Conservation (phyloP, 129 eudicot species). For the Erigeron canadensis region DNA sequence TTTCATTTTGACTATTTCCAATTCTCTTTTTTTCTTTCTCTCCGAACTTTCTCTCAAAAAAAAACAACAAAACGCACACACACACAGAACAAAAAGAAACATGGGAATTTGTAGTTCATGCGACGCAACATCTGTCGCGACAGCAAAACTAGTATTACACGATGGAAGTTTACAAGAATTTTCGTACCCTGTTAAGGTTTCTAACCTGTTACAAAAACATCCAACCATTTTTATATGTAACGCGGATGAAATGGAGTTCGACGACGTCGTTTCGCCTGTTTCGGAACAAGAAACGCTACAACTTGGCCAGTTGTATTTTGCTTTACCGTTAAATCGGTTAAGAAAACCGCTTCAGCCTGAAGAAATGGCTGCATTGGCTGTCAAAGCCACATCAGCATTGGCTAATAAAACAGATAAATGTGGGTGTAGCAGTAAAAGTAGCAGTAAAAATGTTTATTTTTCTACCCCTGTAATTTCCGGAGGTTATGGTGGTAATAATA, state of each 20-base stretch:
- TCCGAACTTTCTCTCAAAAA: background rate
- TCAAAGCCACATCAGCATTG: slow-evolving; percentile 79
- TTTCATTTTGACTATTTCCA: slow-evolving; percentile 17
- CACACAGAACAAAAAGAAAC: background rate
- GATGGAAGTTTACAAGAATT: slow-evolving; percentile 75
- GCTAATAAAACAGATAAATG: slow-evolving; percentile 65
- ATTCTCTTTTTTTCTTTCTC: background rate
- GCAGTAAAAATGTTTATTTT: slow-evolving; percentile 15
- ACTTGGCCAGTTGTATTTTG: slow-evolving; percentile 72
- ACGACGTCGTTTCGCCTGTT: slow-evolving; percentile 63
- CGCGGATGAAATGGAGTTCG: slow-evolving; percentile 85
- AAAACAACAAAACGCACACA: background rate
- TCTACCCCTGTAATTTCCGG: slow-evolving; percentile 17
- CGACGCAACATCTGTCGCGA: slow-evolving; percentile 60
- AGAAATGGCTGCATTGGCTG: slow-evolving; percentile 96
- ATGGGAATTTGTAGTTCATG: slow-evolving; percentile 91
- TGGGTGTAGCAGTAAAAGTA: slow-evolving; percentile 22
- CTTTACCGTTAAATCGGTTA: slow-evolving; percentile 53
- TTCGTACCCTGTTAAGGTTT: slow-evolving; percentile 65
- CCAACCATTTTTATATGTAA: slow-evolving; percentile 66
- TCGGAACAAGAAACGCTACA: slow-evolving; percentile 58
- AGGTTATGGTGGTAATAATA: background rate
- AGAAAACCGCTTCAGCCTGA: slow-evolving; percentile 56
- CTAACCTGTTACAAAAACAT: slow-evolving; percentile 52
- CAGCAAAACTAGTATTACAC: slow-evolving; percentile 56